Evolutionary conservation across 2,329 filamentous ascomycete genomes (phyloP), one percentile per base, ranked within the genome.

Genomic region (Aspergillus sp.): DNA sequence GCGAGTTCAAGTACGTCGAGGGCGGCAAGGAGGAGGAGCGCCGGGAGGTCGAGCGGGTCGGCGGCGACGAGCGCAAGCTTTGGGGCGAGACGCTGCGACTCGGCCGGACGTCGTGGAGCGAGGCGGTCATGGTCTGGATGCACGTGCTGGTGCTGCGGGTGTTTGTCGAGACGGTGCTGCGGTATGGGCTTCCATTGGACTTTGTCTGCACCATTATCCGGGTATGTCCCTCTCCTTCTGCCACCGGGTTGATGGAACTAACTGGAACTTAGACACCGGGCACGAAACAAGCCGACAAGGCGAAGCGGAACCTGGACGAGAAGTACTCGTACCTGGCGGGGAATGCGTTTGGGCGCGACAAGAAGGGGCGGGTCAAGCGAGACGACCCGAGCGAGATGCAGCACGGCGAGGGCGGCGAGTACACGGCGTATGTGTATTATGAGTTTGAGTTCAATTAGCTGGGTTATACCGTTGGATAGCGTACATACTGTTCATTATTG

Each of bases 341-440:
- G 50, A 97, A 97, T 65, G 94, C 94, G 0, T 91, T 97, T 63
- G 89, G 89, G 13, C 82, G 89, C 54, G 94, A 99, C 78, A 97
- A 96, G 82, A 92, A 93, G 67, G 94, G 94, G 21, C 86, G 89
- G 59, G 86, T 94, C 61, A 88, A 88, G 67, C 95, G 96, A 73
- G 94, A 99, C 68, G 93, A 97, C 65, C 86, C 88, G 40, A 88
- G 86, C 34, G 93, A 97, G 63, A 89, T 97, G 82, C 89, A 91
- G 38, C 87, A 87, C 3, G 73, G 78, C 31, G 82, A 83, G 40
- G 85, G 84, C 16, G 89, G 91, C 54, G 91, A 97, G 71, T 99
- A 97, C 77, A 94, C 91, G 55, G 88, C 94, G 38, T 99, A 95
- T 74, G 94, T 97, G 68, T 97, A 92, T 78, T 99, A 97, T 75